Evolutionary conservation across 2,329 filamentous ascomycete species (phyloP), one percentile per base, ranked within the genome.

Genomic region (Pseudogymnoascus sp.): DNA sequence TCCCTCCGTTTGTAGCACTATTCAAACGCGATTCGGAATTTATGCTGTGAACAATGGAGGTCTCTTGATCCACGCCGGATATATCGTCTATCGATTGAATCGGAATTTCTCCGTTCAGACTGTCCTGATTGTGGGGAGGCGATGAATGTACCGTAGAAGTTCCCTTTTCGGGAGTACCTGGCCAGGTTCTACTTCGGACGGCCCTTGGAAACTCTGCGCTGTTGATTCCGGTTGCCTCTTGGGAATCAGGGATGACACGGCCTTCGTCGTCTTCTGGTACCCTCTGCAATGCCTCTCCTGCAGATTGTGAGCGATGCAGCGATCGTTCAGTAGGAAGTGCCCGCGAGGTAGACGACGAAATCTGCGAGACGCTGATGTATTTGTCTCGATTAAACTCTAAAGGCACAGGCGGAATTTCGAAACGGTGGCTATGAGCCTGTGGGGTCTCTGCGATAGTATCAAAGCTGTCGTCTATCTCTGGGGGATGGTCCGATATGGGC

Each of bases 161-260:
- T 13, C 29, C n/a, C n/a, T 33, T 33, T 33, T 33, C 48, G 2
- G 27, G 48, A 21, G 48, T 33, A 55, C 48, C 48, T 55, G 48
- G 48, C 29, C 27, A 48, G 21, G 8, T 9, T 40, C 42, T 61
- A 52, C 61, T 35, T 37, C 64, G 31, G 31, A 61, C 39, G 60
- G 66, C 69, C 15, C 62, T 65, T 10, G 65, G 62, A n/a, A 64
- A 36, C 31, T 67, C 65, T 29, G 67, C 67, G 37, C 58, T 42
- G 15, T 69, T 68, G 27, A 64, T 61, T 27, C 64, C 61, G 8
- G 70, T 71, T 33, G 68, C 45, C 29, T 68, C 70, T 60, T 73
- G 72, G 8, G 71, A 73, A 64, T 73, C 72, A 6, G 71, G 67
- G 27, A 73, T 70, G 42, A 69, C 61, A n/a, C 67, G 67, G 40